phyloP scores from a whole-genome alignment of 805 yeast genomes.

The Candida railenensis region DNA sequence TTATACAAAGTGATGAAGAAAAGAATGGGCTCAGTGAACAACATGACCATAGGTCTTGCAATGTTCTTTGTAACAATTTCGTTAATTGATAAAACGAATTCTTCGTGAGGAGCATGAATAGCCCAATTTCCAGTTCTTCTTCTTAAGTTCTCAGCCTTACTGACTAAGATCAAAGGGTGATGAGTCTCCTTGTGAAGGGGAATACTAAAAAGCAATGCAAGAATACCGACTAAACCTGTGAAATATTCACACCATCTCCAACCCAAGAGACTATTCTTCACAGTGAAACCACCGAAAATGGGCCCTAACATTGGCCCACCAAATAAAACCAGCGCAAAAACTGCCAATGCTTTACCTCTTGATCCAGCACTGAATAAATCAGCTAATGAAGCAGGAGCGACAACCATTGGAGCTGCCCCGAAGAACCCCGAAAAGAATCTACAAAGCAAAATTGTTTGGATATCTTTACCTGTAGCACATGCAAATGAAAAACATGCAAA shows the following conservation, averaged over 20 bases:
- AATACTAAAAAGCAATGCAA: conserved; percentile 29
- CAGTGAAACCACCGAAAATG: conserved; percentile 47
- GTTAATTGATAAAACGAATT: conserved; percentile 24
- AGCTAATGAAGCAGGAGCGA: conserved; percentile 81
- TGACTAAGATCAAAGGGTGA: conserved; percentile 36
- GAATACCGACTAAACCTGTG: conserved; percentile 38
- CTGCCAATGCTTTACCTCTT: conserved; percentile 74
- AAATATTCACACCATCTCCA: conserved; percentile 64
- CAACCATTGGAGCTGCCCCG: conserved; percentile 80
- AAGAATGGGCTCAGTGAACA: conserved; percentile 41
- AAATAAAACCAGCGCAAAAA: conserved; percentile 75
- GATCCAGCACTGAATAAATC: conserved; percentile 66
- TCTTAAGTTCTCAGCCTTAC: conserved; percentile 32
- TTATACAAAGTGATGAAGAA: conserved; percentile 44
- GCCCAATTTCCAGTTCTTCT: conserved; percentile 43
- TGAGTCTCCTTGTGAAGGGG: conserved; percentile 38
- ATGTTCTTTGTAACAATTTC: conserved; percentile 36
- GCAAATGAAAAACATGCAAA: conserved; percentile 49
- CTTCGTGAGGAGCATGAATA: conserved; percentile 37
- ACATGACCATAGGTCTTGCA: conserved; percentile 36
- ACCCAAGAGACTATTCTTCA: conserved; percentile 35
- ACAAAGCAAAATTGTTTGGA: conserved; percentile 71
- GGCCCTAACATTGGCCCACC: conserved; percentile 84
- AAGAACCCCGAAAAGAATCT: conserved; percentile 74
- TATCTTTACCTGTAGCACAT: conserved; percentile 67